These are phyloP conservation scores for Hawksworthiomyces lignivorus DNA, from an alignment of 2,329 filamentous ascomycete species.

Conservation along the genomic window DNA sequence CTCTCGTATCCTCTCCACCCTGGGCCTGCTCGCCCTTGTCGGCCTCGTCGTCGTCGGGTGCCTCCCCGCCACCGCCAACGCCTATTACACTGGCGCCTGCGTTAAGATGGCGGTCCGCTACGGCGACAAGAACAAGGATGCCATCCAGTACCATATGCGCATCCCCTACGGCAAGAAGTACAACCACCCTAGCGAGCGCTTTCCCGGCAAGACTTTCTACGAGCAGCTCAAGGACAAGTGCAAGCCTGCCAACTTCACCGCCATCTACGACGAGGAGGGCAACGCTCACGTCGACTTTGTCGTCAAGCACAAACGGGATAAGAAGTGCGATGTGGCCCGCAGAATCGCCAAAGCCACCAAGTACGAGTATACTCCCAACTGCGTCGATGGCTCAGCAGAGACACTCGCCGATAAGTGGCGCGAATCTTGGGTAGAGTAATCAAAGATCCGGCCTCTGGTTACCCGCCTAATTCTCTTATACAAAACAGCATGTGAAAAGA, in stretches of 20 bases:
- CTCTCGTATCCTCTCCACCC: too few species aligned
- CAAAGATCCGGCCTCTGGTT: too few species aligned
- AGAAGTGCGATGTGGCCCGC: not conserved
- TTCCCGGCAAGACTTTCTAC: not conserved
- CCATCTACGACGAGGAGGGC: slow-evolving; percentile 1
- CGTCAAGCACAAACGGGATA: not conserved
- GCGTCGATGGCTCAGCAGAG: not conserved
- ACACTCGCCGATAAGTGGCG: not conserved
- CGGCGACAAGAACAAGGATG: not conserved
- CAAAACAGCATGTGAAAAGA: too few species aligned
- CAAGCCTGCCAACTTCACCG: not conserved
- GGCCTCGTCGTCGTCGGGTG: not conserved
- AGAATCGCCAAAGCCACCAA: not conserved
- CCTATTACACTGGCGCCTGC: not conserved
- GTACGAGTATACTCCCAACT: not conserved
- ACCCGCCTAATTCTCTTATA: too few species aligned
- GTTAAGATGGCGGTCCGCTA: not conserved
- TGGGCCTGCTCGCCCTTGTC: not conserved
- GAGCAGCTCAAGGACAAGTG: not conserved
- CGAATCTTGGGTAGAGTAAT: too few species aligned
- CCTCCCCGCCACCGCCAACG: not conserved
- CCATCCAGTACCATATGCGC: not conserved
- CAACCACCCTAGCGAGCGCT: not conserved
- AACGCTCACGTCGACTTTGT: slow-evolving; percentile 6
- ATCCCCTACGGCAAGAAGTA: not conserved